Evolutionary conservation across 371 early-diverging fungal genomes (phyloP).

Genomic region (Zopfochytrium polystomum): DNA sequence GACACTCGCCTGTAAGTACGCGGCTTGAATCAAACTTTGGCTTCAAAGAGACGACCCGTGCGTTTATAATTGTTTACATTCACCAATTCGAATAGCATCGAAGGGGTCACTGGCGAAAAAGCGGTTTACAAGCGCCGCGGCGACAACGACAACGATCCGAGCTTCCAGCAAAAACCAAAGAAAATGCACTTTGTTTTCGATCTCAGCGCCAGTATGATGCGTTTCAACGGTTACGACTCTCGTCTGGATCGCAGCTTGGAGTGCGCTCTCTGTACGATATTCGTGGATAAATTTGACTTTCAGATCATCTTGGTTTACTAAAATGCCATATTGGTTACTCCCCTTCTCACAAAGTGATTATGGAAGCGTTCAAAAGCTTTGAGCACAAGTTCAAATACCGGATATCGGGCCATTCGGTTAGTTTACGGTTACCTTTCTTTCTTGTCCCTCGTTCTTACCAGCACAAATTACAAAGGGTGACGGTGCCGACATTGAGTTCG

Average conservation of each 20-base stretch:
- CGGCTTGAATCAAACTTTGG: background rate
- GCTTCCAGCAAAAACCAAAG: constrained; percentile 69
- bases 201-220: constrained; percentile 44
- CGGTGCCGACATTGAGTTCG: constrained; percentile 71
- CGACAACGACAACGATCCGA: constrained; percentile 58
- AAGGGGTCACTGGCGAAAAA: constrained; percentile 74
- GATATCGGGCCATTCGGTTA: constrained; percentile 67
- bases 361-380: constrained; percentile 79
- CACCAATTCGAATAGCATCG: no score
- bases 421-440: background rate
- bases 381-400: constrained; percentile 79
- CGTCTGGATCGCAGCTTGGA: constrained; percentile 39
- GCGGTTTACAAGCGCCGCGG: constrained; percentile 79
- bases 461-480: constrained; percentile 65
- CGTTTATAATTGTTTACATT: no score
- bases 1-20: constrained; percentile 63
- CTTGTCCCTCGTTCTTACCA: background rate
- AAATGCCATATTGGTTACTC: background rate
- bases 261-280: no score
- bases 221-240: constrained; percentile 47
- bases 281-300: no score
- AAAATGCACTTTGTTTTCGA: constrained; percentile 78
- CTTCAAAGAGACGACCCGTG: no score
- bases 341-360: constrained; percentile 52
- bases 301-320: no score